Base-by-base conservation (phyloP, 2,329 filamentous ascomycete species). In the Nectriaceae sp. region DNA sequence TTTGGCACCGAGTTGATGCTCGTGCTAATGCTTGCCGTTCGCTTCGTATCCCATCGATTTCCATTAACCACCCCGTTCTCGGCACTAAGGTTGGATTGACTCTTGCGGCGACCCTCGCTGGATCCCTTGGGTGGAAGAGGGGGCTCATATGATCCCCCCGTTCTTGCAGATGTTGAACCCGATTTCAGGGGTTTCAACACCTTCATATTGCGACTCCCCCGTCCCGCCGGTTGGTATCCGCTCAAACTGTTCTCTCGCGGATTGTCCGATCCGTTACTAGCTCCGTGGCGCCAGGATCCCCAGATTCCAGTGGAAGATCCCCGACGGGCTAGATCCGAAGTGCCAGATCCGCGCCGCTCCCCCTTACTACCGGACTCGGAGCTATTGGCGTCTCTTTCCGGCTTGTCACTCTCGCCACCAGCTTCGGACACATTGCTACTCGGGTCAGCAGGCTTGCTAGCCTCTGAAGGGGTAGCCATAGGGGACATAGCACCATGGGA, bases 121-220 rank as follows among this genome's bases (percentile, higher is more conserved):
- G 69, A 73, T 6, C 71, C 66, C 51, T 77, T 75, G n/a, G 72
- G 59, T 2, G 72, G 60, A 8, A 73, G 62, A 3, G 76, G 63
- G 4, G 77, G 71, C 53, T 86, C 83, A 48, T 82, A 81, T 2
- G 78, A 67, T 2, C 75, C 60, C 1, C 78, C 78, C 0, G 77
- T 76, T 49, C 75, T 75, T 2, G 73, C 70, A 11, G 78, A 77
- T 2, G 73, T 72, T 1, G 85, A 80, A 19, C 72, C 71, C 5
- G 85, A 77, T 66, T 90, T 94, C 47, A 79, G 80, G 1, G 93
- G 85, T 63, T 91, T 90, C 44, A 97, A 76, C 2, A 97, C 87
- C 74, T 96, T 97, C 88, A 97, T 97, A 42, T 84, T 85, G 42
- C 88, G 82, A 15, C 78, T 72, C 16, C 74, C 70, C 40, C 84